Evolutionary conservation across 139 green algal species (phyloP), one percentile per base, ranked within the genome.

Genomic region (Tetratostichococcus sp.): DNA sequence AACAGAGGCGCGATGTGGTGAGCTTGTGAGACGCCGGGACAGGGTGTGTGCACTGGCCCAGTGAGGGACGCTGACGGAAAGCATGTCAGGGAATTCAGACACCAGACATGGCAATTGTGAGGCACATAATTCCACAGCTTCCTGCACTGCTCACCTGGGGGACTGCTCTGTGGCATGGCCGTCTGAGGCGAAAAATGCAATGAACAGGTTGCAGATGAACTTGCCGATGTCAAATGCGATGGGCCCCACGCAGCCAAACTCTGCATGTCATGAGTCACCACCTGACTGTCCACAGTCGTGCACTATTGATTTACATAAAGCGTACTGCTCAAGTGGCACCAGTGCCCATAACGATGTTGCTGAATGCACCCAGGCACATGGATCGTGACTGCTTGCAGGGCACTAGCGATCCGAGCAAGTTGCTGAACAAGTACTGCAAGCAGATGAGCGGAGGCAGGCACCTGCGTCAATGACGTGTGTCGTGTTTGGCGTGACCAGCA

Each of bases 181-280:
- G 66, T 95, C 86, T 4, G 83, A 57, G 0, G 93, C 89, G 74
- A 98, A 98, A 83, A 91, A 97, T 21, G 86, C 77, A 35, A 99
- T 83, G 34, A 98, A 83, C 70, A 99, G 79, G 78, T 99, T 96
- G 30, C 80, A 90, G 14, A 98, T 78, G 80, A 98, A 91, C 86
- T 98, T 98, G 76, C 86, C 94, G 11, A 97, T 82, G 75, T 99
- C 96, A 82, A 99, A 99, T 2, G 86, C 95, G 43, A 98, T 96
- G 69, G 96, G 96, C 0, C 95, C 95, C 68, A 91, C 91, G 83
- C 92, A 97, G 1, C 92, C 93, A 89, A 99, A 99, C 91, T 99
- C 95, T 2, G 92, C 72, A 62, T 50, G 39, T 50, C 39, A 50
- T 6, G 39, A 50, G 39, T 6, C 39, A 50, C n/a, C n/a, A n/a